Base-by-base conservation (phyloP, 495 filamentous ascomycete species). In the Hyaloscypha variabilis region DNA sequence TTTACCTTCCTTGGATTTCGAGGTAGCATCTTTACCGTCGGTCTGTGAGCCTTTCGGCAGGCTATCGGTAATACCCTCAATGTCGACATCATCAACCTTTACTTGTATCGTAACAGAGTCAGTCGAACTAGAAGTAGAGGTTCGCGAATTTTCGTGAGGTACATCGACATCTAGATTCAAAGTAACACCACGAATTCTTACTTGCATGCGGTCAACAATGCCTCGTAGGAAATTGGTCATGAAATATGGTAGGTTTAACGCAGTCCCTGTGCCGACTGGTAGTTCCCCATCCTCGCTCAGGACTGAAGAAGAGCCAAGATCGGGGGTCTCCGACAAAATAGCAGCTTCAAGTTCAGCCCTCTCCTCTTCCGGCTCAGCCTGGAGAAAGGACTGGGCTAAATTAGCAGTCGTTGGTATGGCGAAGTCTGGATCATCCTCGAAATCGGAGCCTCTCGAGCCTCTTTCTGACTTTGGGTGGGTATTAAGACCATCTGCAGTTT, bases 331-430 rank as follows among this genome's bases (percentile, higher is more conserved):
- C 6, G 84, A 82, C 26, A 87, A 80, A 21, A 97, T 79, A 6
- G 90, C 91, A 60, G 90, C 87, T 75, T 95, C 85, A 30, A 98
- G 78, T 74, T 92, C 85, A 36, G 83, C 84, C 68, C 87, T 90
- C 71, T 95, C 91, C 62, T 90, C 85, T 50, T 74, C 75, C 1
- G 93, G 90, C 68, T 97, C 91, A 1, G 91, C 85, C 67, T 92
- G 84, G 17, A 98, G 80, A 76, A 97, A 97, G 0, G 91, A 96
- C 74, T 93, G 83, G 4, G 94, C 94, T 31, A 98, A 82, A 63
- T 94, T 89, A 66, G 88, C 83, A n/a, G 92, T 86, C 19, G 90
- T 92, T 3, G 92, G 91, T 13, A 96, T 76, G 23, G 82, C 71
- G 2, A 82, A 80, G n/a, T 71, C 67, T 10, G 39, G 23, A 28